Evolutionary conservation across 208 protist species (phyloP).

Genomic region (Balamuthia mandrillaris): DNA sequence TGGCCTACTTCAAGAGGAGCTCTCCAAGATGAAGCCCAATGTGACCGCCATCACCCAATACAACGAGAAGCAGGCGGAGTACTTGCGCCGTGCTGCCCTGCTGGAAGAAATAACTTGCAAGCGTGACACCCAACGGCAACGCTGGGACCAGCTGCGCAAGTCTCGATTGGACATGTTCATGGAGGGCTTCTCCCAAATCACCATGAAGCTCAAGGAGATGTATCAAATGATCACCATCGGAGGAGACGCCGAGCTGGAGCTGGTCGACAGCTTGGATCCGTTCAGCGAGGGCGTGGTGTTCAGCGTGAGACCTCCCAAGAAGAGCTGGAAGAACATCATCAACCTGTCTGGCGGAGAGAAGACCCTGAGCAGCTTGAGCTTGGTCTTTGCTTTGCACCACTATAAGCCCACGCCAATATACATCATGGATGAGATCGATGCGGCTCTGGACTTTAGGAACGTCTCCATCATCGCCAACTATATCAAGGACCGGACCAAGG

Average conservation of each 20-base stretch:
- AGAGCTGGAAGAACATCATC: constrained; percentile 99
- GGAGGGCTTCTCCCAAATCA: constrained; percentile 94
- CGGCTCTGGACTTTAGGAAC: constrained; percentile 98
- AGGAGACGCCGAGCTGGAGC: constrained; percentile 99
- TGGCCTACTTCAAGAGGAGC: constrained; percentile 68
- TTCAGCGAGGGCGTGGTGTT: constrained; percentile 97
- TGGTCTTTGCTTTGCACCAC: constrained; percentile 99
- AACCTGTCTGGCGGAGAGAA: constrained; percentile 99
- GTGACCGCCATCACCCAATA: constrained; percentile 88
- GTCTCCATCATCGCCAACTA: constrained; percentile 98
- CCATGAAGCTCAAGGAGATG: constrained; percentile 90
- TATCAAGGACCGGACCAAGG: constrained; percentile 93
- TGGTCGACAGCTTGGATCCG: constrained; percentile 97
- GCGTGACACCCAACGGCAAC: constrained; percentile 76
- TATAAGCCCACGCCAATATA: constrained; percentile 99
- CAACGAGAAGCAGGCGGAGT: constrained; percentile 70
- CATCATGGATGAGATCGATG: constrained; percentile 99
- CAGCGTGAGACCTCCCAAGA: constrained; percentile 98
- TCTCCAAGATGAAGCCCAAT: constrained; percentile 88
- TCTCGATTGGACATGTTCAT: constrained; percentile 93
- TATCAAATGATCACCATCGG: constrained; percentile 94
- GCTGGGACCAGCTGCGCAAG: constrained; percentile 75
- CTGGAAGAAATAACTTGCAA: constrained; percentile 62
- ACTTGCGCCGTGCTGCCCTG: constrained; percentile 40
- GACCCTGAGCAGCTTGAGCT: constrained; percentile 95